Conservation (phyloP, 352 stramenopile species). For the Globisporangium abappressorium region DNA sequence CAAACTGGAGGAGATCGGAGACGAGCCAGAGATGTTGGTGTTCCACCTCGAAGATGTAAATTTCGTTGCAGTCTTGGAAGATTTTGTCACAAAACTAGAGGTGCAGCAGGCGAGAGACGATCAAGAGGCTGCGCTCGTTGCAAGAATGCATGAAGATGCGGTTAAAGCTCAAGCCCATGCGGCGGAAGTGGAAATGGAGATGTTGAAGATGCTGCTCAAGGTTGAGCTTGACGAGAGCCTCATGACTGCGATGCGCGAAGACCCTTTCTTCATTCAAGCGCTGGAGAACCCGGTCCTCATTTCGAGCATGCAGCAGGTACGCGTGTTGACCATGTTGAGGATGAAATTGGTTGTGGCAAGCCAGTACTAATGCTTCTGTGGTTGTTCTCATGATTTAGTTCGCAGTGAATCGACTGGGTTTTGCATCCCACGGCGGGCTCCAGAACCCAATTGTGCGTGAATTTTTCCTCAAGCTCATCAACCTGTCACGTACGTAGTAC, state of each 20-base stretch:
- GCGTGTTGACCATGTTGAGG: not conserved
- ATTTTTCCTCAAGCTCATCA: conserved; percentile 68
- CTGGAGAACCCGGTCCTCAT: conserved; percentile 54
- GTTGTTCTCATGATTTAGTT: conserved; percentile 31
- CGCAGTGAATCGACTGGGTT: conserved; percentile 46
- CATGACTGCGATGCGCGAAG: conserved; percentile 59
- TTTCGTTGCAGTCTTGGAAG: conserved; percentile 32
- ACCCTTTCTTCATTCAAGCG: conserved; percentile 52
- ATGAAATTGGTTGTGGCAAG: not conserved
- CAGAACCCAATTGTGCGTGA: conserved; percentile 39
- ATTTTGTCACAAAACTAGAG: conserved; percentile 35
- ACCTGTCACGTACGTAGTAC: conserved; percentile 41
- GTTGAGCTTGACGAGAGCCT: conserved; percentile 46
- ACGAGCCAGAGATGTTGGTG: conserved; percentile 64
- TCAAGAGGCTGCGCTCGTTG: not conserved
- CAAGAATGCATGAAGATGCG: conserved; percentile 8
- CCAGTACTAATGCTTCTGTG: not conserved
- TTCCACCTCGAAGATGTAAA: conserved; percentile 56
- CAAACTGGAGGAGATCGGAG: conserved; percentile 54
- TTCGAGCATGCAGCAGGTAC: conserved; percentile 59
- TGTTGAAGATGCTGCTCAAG: conserved; percentile 40
- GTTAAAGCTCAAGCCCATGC: conserved; percentile 2
- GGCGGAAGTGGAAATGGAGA: conserved; percentile 21
- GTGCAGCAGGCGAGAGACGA: conserved; percentile 17
- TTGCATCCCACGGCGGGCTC: conserved; percentile 31